Conservation (phyloP, 106 monocot genomes). For the Apostasia ramifera region DNA sequence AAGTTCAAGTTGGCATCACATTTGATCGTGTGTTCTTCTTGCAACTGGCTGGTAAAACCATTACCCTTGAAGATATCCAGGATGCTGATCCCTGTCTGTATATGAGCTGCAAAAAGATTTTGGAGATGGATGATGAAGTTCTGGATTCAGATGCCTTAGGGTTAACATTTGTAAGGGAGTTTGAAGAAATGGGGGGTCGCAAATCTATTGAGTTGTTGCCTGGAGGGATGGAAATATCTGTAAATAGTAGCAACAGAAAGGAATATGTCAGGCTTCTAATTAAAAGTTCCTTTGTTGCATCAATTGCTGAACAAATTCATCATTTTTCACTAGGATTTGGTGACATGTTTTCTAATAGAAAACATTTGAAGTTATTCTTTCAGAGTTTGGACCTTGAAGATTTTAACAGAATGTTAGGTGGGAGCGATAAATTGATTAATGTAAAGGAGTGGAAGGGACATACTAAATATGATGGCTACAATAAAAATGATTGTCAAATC, state of each 20-base stretch:
- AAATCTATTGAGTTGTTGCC: slow-evolving; percentile 46
- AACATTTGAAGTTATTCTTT: slow-evolving; percentile 26
- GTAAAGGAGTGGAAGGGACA: slow-evolving; percentile 59
- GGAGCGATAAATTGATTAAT: slow-evolving; percentile 34
- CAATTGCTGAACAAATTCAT: slow-evolving; percentile 41
- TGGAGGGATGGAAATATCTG: slow-evolving; percentile 66
- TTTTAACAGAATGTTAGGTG: slow-evolving; percentile 53
- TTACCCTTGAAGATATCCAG: slow-evolving; percentile 62
- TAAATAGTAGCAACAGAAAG: slow-evolving; percentile 60
- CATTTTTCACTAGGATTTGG: slow-evolving; percentile 45
- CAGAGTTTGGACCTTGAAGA: slow-evolving; percentile 45
- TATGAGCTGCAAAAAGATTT: slow-evolving; percentile 59
- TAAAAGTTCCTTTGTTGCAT: slow-evolving; percentile 36
- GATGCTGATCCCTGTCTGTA: slow-evolving; percentile 72
- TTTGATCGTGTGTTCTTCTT: slow-evolving; percentile 66
- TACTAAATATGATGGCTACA: slow-evolving; percentile 58
- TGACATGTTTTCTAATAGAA: slow-evolving; percentile 40
- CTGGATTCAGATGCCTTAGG: slow-evolving; percentile 69
- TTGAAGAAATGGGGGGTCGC: slow-evolving; percentile 40
- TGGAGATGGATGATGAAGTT: slow-evolving; percentile 62
- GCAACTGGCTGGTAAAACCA: slow-evolving; percentile 50
- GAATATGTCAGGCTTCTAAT: slow-evolving; percentile 48
- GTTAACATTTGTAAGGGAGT: slow-evolving; percentile 57
- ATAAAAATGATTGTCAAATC: slow-evolving; percentile 38
- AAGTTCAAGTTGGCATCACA: slow-evolving; percentile 62